Evolutionary conservation across 2,329 filamentous ascomycete species (phyloP).

Genomic region (Talaromyces sp.): DNA sequence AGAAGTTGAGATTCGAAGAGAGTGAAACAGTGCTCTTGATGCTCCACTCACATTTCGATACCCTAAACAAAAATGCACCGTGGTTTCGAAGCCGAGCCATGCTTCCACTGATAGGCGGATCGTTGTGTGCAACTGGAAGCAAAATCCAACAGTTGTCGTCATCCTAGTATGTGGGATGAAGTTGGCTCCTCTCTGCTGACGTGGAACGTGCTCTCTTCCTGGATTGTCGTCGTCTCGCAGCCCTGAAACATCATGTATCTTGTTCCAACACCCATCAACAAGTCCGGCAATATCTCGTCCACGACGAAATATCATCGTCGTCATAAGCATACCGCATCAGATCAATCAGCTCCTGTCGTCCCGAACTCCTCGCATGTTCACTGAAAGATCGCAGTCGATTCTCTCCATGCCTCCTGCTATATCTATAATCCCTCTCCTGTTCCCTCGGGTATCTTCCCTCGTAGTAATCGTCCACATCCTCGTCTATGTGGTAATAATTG

Average conservation of each 20-base stretch:
- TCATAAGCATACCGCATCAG: slow-evolving; percentile 10
- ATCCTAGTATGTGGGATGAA: too few species aligned
- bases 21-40: not conserved
- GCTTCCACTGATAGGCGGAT: too few species aligned
- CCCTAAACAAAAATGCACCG: too few species aligned
- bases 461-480: not conserved
- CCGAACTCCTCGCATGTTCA: slow-evolving; percentile 13
- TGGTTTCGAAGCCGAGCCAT: too few species aligned
- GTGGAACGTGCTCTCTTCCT: not conserved
- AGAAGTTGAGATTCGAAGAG: not conserved
- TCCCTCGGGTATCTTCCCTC: not conserved
- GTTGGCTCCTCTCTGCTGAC: too few species aligned
- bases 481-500: not conserved
- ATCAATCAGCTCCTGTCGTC: slow-evolving; percentile 12
- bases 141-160: too few species aligned
- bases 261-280: not conserved
- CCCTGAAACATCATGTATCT: not conserved
- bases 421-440: not conserved
- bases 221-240: not conserved
- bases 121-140: too few species aligned
- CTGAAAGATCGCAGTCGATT: slow-evolving; percentile 10
- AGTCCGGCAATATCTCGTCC: slow-evolving; percentile 6
- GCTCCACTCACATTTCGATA: not conserved
- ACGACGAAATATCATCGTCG: slow-evolving; percentile 5
- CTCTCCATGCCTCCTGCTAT: slow-evolving; percentile 11